Evolutionary conservation across 768 basidiomycete genomes (phyloP), one percentile per base, ranked within the genome.

Genomic region (Scleroderma citrinum): DNA sequence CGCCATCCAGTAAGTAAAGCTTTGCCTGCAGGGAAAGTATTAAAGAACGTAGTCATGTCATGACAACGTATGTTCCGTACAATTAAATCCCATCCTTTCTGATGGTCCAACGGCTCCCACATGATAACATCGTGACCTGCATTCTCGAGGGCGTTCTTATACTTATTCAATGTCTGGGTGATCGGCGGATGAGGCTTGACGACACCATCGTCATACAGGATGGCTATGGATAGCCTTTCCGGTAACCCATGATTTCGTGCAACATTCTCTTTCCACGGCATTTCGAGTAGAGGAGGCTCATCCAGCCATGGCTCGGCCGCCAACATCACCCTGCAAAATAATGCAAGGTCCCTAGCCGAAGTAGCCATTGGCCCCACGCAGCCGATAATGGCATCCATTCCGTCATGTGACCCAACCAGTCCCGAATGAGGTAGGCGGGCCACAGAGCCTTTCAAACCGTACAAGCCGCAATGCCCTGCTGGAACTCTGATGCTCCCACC

Each of bases 311-410:
- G 74, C 51, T 74, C 55, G 31, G 68, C 59, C n/a, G 68, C 67
- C 24, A 77, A 62, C 72, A 76, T 75, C 23, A 70, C 69, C 29
- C 58, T 63, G 59, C 71, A 75, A 63, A 79, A 78, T 38, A 79
- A 62, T 20, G 64, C 71, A 24, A 78, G 66, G 55, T 78, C 77
- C 29, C 75, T 67, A 13, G 68, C 70, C n/a, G 76, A 77, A 20
- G 65, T 72, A 23, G 76, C 69, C 24, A 78, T 51, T 31, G 76
- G 76, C 2, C 76, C 76, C 17, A 76, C 68, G 36, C 69, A 74
- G 43, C 78, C 78, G 37, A 76, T 52, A 46, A 78, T 73, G 48
- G 71, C 73, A 44, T 80, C 78, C 71, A 78, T 76, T 17, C 77
- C 78, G 50, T 75, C 71, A 51, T 75, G 74, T 24, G 76, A 74